Base-by-base conservation (phyloP, 1,284 basidiomycete genomes). In the Leccinum ponderosum region DNA sequence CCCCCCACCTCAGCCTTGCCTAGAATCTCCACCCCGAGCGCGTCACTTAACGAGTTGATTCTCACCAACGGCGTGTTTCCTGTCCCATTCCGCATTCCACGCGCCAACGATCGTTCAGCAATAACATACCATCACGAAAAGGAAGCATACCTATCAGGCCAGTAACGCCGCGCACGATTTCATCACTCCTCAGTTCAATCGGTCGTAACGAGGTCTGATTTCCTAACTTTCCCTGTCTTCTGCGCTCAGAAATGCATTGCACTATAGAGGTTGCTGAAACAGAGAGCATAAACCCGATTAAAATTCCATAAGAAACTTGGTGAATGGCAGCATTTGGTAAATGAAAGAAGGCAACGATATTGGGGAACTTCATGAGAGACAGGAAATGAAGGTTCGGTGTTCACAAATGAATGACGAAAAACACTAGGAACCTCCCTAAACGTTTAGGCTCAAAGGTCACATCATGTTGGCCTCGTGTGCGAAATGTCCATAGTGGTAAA, bases 21-120 rank as follows among this genome's bases (percentile, higher is more conserved):
- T 11, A 98, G 79, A 62, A 99, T 96, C 70, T 98, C 95, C 11
- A 97, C 91, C 6, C 95, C 95, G 0, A 98, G 82, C 0, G 90
- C 87, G 75, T 97, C 84, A 67, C 94, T 97, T 59, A 99, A 75
- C 3, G 93, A 95, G 66, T 93, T 92, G 62, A 99, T 97, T 62
- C 96, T 83, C 60, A 99, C 82, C 44, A 99, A 80, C 0, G 96
- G 96, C 1, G 97, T 99, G 71, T 98, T 97, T 39, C 97, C 95
- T 96, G 35, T 15, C 39, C 29, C 31, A 6, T 56, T n/a, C 22
- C 44, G 35, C 22, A 15, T 39, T 42, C n/a, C n/a, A 51, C 51
- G 42, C 37, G 37, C 39, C 37, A 12, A 42, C 3, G 12, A n/a
- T 12, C 27, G 14, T 22, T 20, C 22, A 51, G n/a, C 9, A 8